A percentile compares a stretch with the other conserved stretches of the same genome.
phyloP scores from a whole-genome alignment of 1,284 basidiomycete genomes.

The Phellopilus nigrolimitatus region DNA sequence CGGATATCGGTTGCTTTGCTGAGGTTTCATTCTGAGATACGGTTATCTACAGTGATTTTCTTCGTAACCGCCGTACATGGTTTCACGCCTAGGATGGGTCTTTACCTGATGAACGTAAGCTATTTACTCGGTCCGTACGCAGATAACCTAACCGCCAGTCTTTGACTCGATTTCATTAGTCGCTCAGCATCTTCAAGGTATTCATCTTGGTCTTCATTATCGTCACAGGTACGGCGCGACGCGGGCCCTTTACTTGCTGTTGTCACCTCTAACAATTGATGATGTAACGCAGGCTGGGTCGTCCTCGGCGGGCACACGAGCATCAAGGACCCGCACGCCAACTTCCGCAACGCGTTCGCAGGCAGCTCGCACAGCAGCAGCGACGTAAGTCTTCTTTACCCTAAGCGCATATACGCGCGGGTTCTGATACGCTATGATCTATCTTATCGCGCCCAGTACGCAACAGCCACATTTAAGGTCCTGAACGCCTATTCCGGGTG shows the following conservation, averaged over 20 bases:
- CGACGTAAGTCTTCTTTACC: slow-evolving; percentile 29
- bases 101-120: slow-evolving; percentile 45
- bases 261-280: not conserved
- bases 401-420: not conserved
- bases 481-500: slow-evolving; percentile 53
- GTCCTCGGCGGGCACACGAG: slow-evolving; percentile 46
- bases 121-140: not conserved
- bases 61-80: slow-evolving; percentile 45
- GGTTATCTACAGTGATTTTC: slow-evolving; percentile 33
- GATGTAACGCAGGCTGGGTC: slow-evolving; percentile 44
- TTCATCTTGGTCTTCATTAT: slow-evolving; percentile 38
- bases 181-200: slow-evolving; percentile 39
- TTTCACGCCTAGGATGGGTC: slow-evolving; percentile 38
- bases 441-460: slow-evolving; percentile 35
- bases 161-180: slow-evolving; percentile 23
- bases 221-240: slow-evolving; percentile 28
- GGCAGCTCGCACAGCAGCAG: slow-evolving; percentile 43
- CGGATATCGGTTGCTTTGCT: slow-evolving; percentile 4
- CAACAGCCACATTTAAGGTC: slow-evolving; percentile 56
- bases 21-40: not conserved
- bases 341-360: slow-evolving; percentile 45
- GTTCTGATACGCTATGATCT: not conserved
- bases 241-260: not conserved
- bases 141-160: not conserved
- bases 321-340: slow-evolving; percentile 37